These are phyloP conservation scores for Cymbopogon flexuosus DNA, from an alignment of 202 grass and related monocot species.

Conservation along the genomic window DNA sequence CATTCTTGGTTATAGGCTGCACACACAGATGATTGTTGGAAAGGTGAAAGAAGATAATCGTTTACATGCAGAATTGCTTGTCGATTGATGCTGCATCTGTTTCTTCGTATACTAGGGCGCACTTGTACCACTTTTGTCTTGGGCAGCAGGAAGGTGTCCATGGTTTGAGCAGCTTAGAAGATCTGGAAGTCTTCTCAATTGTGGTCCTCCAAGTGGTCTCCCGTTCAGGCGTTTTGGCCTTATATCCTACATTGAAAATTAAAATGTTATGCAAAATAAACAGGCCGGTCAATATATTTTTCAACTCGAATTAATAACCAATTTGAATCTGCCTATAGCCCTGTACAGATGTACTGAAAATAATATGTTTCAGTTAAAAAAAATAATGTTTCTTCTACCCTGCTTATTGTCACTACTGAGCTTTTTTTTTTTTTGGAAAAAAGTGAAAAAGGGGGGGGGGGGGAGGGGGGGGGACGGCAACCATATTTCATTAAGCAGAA, in stretches of 20 bases:
- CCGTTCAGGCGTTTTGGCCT: slow-evolving; percentile 49
- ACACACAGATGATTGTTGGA: slow-evolving; percentile 1
- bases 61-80: neutral
- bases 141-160: slow-evolving; percentile 41
- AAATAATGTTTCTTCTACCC: neutral
- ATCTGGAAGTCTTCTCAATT: slow-evolving; percentile 55
- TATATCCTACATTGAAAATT: slow-evolving; percentile 54
- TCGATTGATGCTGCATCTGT: neutral
- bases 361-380: neutral
- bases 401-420: neutral
- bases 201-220: slow-evolving; percentile 43
- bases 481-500: too few relatives aligned
- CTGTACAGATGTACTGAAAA: neutral
- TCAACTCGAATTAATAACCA: neutral
- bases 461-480: too few relatives aligned
- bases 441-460: too few relatives aligned
- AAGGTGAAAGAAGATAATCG: neutral
- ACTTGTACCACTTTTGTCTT: slow-evolving; percentile 30
- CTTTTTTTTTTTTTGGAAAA: too few relatives aligned
- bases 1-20: neutral
- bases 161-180: slow-evolving; percentile 56
- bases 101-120: neutral
- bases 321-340: neutral
- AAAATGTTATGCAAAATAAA: slow-evolving; percentile 21
- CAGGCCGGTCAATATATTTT: neutral